A percentile compares a stretch with the other conserved stretches of the same genome.
Conservation (phyloP, 2,329 filamentous ascomycete genomes). For the Beauveria medogensis region DNA sequence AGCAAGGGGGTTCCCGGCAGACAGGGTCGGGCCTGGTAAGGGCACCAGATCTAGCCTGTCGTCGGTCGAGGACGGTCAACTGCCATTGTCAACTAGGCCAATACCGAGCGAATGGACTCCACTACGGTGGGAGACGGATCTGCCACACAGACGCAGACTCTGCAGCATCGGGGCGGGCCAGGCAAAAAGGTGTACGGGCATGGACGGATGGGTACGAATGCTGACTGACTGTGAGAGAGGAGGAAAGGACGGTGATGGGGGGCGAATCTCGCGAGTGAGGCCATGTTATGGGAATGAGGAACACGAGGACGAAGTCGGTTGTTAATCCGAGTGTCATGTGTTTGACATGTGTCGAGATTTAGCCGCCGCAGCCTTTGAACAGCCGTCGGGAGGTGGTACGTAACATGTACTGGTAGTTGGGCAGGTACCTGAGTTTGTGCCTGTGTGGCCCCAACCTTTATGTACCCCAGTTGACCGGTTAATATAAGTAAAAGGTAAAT, state of each 20-base stretch:
- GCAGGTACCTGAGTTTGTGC: neutral
- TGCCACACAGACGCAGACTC: neutral
- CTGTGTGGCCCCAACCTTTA: too few relatives aligned
- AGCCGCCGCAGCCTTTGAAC: too few relatives aligned
- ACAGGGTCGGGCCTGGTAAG: neutral
- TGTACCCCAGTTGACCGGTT: too few relatives aligned
- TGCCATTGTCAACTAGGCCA: neutral
- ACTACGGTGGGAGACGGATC: neutral
- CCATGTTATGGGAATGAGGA: too few relatives aligned
- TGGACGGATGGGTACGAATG: too few relatives aligned
- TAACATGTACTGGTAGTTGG: neutral
- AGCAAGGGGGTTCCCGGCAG: neutral
- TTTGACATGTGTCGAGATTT: too few relatives aligned
- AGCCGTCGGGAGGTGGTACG: too few relatives aligned
- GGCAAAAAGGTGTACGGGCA: neutral
- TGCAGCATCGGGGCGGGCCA: neutral
- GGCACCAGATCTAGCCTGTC: neutral
- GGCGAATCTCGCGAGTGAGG: too few relatives aligned
- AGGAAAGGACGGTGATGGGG: too few relatives aligned
- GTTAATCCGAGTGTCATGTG: too few relatives aligned
- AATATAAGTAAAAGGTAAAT: neutral
- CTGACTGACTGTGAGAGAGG: too few relatives aligned
- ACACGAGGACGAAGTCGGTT: too few relatives aligned
- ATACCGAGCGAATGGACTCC: neutral
- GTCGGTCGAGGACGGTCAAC: neutral